Conservation (phyloP, 257 asterid genomes). For the Fraxinus pennsylvanica region DNA sequence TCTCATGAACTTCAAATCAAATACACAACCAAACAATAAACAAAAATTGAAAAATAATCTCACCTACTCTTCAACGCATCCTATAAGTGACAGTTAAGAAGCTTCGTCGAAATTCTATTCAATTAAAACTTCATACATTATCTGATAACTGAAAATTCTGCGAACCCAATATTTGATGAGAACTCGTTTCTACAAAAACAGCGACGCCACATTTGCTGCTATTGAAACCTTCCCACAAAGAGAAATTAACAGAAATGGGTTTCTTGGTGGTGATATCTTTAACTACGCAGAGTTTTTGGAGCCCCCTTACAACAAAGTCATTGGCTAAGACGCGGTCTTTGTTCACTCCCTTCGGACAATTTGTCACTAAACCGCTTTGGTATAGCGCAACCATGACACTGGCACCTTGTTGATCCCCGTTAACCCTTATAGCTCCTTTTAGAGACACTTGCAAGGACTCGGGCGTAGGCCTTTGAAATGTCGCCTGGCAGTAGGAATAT, state of each 20-base stretch:
- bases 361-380: conserved; percentile 65
- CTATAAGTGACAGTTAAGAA: conserved; percentile 12
- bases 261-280: conserved; percentile 66
- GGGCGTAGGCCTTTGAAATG: conserved; percentile 55
- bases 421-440: conserved; percentile 56
- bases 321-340: conserved; percentile 64
- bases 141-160: conserved; percentile 70
- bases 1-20: conserved; percentile 1
- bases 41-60: neutral
- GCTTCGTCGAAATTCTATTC: conserved; percentile 3
- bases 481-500: conserved; percentile 42
- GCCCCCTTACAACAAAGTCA: conserved; percentile 74
- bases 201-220: conserved; percentile 67
- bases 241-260: conserved; percentile 44
- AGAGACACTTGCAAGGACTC: conserved; percentile 60
- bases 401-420: conserved; percentile 52
- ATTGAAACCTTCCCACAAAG: conserved; percentile 74
- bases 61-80: conserved; percentile 5
- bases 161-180: conserved; percentile 70
- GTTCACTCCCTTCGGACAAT: conserved; percentile 65
- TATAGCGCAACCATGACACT: conserved; percentile 69
- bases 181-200: conserved; percentile 50
- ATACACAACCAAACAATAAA: neutral
- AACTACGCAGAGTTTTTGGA: conserved; percentile 67
- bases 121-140: conserved; percentile 30